Base-by-base conservation (phyloP, 495 filamentous ascomycete species). In the Podospora bellae-mahoneyi region DNA sequence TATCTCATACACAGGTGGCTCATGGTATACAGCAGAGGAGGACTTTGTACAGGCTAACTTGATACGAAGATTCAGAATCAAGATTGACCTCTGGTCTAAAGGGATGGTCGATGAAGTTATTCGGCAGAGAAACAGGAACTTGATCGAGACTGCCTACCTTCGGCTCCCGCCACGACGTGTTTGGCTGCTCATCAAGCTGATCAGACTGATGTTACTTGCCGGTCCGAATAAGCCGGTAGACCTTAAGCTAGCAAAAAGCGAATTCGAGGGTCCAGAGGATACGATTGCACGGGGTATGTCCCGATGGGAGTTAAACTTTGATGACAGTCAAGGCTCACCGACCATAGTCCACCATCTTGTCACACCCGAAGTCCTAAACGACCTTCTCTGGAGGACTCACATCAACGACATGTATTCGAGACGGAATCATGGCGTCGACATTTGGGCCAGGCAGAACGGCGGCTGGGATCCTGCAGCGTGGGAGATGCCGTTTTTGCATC, bases 1-100 rank as follows among this genome's bases (percentile, higher is more conserved):
- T 23, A 23, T 23, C 23, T 48, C 39, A 13, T 48, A 64, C 62
- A 23, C 32, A 75, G 68, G 64, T 53, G 67, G 62, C 19, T 64
- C 59, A 28, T 5, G 23, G 34, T 53, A 69, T 5, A 66, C 64
- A 18, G 76, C 7, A 1, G 54, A 2, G 19, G 66, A 18, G 74
- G 74, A 56, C 7, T 66, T 3, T 20, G 66, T 1, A 23, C 66
- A 75, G 20, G 64, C 53, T 1, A 1, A 30, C n/a, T 28, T 59
- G 34, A 72, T 77, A 71, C 63, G 66, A 60, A 57, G 6, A 13
- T 64, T 68, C 26, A 39, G 75, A 30, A 59, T 77, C 54, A 73
- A 75, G 57, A 66, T 74, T 27, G 75, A 77, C 63, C 58, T 64
- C 15, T 70, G 64, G 64, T 74, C 73, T 2, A 18, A 58, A 3